Evolutionary conservation across 1,139 yeast species (phyloP).

Genomic region (Pichia kudriavzevii): DNA sequence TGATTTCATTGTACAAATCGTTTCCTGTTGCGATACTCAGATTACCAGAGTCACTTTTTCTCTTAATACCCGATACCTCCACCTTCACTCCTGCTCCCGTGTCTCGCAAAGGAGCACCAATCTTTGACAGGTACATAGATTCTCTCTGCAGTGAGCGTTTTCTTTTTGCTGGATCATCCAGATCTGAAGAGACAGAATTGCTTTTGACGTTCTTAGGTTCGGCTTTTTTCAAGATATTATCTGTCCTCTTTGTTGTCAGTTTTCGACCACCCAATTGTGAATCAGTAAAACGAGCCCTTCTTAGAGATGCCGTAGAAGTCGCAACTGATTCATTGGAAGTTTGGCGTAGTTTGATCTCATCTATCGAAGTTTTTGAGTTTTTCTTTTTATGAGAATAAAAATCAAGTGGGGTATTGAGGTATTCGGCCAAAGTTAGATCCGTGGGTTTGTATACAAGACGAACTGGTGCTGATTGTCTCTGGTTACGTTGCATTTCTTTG

Average conservation of each 20-base stretch:
- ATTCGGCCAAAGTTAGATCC: constrained; percentile 13
- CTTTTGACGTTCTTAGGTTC: no score
- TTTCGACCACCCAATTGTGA: background rate
- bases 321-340: background rate
- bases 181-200: background rate
- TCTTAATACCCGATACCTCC: constrained; percentile 3
- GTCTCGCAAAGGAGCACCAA: constrained; percentile 9
- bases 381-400: constrained; percentile 12
- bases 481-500: background rate
- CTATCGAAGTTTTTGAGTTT: constrained; percentile 6
- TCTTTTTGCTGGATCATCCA: background rate
- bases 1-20: constrained; percentile 18
- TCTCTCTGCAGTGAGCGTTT: background rate
- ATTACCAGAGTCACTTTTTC: constrained; percentile 22
- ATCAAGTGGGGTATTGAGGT: constrained; percentile 15
- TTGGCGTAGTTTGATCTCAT: constrained; percentile 2
- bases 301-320: constrained; percentile 6
- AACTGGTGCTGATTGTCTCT: constrained; percentile 14
- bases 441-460: constrained; percentile 10
- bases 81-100: background rate
- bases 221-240: constrained; percentile 5
- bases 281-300: background rate
- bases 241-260: constrained; percentile 12
- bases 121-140: constrained; percentile 3
- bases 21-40: constrained; percentile 23